Percentiles rank a stretch among this genome's conserved stretches.
These are phyloP conservation scores for Pleurotus giganteus DNA, from an alignment of 768 basidiomycete species.

Conservation along the genomic window DNA sequence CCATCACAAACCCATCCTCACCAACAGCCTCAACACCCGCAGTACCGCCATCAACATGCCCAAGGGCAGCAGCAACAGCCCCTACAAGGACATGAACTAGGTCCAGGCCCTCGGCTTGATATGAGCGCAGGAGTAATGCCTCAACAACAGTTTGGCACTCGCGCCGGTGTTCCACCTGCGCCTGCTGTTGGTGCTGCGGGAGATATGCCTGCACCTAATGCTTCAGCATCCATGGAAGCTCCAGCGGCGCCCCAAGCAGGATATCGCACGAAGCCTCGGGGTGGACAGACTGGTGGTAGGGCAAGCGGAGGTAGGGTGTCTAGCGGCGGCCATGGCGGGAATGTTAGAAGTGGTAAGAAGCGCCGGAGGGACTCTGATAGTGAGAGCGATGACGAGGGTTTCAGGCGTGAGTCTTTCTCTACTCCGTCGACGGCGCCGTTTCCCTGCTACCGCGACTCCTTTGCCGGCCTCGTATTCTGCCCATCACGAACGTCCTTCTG, in stretches of 20 bases:
- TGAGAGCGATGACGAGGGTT: slow-evolving; percentile 8
- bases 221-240: background rate
- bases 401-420: background rate
- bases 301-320: background rate
- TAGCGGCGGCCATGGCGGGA: background rate
- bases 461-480: too few species aligned
- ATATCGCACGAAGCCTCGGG: background rate
- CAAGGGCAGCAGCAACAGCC: background rate
- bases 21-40: background rate
- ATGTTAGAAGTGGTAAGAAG: background rate
- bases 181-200: background rate
- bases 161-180: background rate
- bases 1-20: background rate
- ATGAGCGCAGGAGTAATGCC: background rate
- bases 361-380: background rate
- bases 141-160: background rate
- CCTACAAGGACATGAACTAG: background rate
- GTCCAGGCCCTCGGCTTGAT: background rate
- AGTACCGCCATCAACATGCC: too few species aligned
- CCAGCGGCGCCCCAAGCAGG: background rate
- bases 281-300: background rate
- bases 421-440: background rate
- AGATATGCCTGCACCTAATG: background rate
- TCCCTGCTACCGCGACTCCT: too few species aligned
- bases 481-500: too few species aligned